phyloP scores from a whole-genome alignment of 345 rosid species.

The Pseudoturritis turrita region DNA sequence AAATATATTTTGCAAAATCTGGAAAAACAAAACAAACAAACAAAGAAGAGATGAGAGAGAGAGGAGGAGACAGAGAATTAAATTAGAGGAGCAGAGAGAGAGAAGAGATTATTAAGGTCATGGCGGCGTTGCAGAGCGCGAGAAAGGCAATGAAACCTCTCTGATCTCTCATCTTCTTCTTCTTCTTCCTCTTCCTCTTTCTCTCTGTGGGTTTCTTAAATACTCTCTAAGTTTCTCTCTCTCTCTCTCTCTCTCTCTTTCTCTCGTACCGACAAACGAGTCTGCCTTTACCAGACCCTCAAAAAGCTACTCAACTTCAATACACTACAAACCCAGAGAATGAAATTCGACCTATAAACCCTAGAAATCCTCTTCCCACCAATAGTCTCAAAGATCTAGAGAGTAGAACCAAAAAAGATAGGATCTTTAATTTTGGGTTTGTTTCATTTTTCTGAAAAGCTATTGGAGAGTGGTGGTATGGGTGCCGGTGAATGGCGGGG shows the following conservation, averaged over 20 bases:
- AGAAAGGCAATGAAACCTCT: slow-evolving; percentile 32
- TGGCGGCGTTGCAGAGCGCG: slow-evolving; percentile 80
- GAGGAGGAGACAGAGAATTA: slow-evolving; percentile 39
- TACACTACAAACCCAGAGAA: slow-evolving; percentile 22
- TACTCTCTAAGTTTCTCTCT: neutral
- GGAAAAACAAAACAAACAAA: slow-evolving; percentile 26
- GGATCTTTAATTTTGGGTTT: neutral
- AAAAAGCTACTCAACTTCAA: slow-evolving; percentile 23
- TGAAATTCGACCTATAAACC: slow-evolving; percentile 18
- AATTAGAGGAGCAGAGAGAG: slow-evolving; percentile 35
- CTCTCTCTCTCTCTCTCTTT: slow-evolving; percentile 8
- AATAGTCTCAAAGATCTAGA: slow-evolving; percentile 11
- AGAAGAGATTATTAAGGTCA: slow-evolving; percentile 36
- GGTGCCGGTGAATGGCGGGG: slow-evolving; percentile 44
- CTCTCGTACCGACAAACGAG: slow-evolving; percentile 29
- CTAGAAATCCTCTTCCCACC: slow-evolving; percentile 3
- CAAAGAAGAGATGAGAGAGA: slow-evolving; percentile 26
- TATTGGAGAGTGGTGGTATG: slow-evolving; percentile 11
- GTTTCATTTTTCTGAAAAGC: neutral
- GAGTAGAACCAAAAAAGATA: neutral
- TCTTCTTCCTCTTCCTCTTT: slow-evolving; percentile 12
- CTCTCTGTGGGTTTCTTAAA: slow-evolving; percentile 10
- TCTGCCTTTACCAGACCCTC: slow-evolving; percentile 12
- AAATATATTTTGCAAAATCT: slow-evolving; percentile 3
- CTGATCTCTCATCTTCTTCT: slow-evolving; percentile 21